Evolutionary conservation across 352 stramenopile genomes (phyloP), one percentile per base, ranked within the genome.

Genomic region (Pilasporangium apinafurcum): DNA sequence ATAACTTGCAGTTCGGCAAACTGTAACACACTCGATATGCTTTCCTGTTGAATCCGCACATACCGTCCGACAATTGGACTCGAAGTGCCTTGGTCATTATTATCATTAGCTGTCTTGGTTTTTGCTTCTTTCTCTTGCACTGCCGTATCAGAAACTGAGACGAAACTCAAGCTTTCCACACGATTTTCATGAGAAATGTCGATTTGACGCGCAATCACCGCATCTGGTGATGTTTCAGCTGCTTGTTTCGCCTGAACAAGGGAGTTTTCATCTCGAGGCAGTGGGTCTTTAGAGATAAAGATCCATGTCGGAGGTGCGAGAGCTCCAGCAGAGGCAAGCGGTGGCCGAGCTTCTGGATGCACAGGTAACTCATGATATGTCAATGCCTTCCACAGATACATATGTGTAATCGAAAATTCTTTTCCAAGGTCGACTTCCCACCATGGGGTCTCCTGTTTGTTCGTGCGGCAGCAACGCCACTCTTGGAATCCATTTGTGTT

Each of bases 1-100:
- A 88, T 63, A 17, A 86, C 62, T 52, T 91, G 57, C 0, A 91
- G 22, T 43, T 91, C 70, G 3, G 75, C 72, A 55, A 91, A 85
- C 37, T 83, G 70, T 20, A 88, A 55, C 10, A 62, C 50, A 24
- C 54, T 75, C 1, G 37, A 50, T 0, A 32, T 20, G 18, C 58
- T 65, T 37, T 68, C 68, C 8, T 68, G 69, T 46, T 88, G 75
- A 22, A 88, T 41, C 10, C 75, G 63, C n/a, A 91, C 53, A 17
- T 78, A 88, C 28, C 72, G 62, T 1, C 65, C 78, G 10, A 47
- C 33, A 13, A 66, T 42, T 28, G 28, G 17, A 14, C 13, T 33
- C 7, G n/a, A 14, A 8, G 30, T 44, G 20, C 26, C 9, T 4
- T 21, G 37, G 1, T 27, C 37, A 0, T 20, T 20, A 3, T 6